phyloP scores from a whole-genome alignment of 2,329 filamentous ascomycete species.

The Trichoderma koningiopsis region DNA sequence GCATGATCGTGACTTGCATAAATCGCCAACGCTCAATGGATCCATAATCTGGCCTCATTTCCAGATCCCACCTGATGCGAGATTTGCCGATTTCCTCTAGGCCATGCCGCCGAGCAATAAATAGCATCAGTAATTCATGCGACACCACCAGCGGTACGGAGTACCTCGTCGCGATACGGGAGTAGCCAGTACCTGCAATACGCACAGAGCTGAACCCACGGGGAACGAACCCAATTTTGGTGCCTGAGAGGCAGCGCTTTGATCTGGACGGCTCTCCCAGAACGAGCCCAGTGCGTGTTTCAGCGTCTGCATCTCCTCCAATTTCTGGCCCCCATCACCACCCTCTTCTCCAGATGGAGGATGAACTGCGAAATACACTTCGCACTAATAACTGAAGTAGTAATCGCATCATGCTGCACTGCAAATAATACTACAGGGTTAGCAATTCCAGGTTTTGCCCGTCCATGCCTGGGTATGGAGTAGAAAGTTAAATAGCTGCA shows the following conservation, averaged over 20 bases:
- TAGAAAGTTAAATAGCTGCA: neutral
- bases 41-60: slow-evolving; percentile 1
- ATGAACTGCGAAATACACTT: neutral
- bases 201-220: slow-evolving; percentile 4
- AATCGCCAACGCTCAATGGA: neutral
- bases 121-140: neutral
- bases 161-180: neutral
- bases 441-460: neutral
- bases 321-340: slow-evolving; percentile 9
- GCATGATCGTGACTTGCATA: neutral
- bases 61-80: neutral
- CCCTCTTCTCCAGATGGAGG: neutral
- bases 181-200: slow-evolving; percentile 1
- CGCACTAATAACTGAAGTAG: neutral
- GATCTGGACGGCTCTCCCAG: neutral
- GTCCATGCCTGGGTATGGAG: neutral
- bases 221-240: neutral
- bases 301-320: slow-evolving; percentile 17
- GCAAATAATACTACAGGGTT: neutral
- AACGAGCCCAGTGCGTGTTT: slow-evolving; percentile 19
- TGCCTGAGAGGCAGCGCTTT: neutral
- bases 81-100: slow-evolving; percentile 1
- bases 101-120: slow-evolving; percentile 2
- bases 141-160: neutral
- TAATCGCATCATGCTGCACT: neutral